These are phyloP conservation scores for Ceratobasidium sp. DNA, from an alignment of 1,284 basidiomycete species.

Conservation along the genomic window DNA sequence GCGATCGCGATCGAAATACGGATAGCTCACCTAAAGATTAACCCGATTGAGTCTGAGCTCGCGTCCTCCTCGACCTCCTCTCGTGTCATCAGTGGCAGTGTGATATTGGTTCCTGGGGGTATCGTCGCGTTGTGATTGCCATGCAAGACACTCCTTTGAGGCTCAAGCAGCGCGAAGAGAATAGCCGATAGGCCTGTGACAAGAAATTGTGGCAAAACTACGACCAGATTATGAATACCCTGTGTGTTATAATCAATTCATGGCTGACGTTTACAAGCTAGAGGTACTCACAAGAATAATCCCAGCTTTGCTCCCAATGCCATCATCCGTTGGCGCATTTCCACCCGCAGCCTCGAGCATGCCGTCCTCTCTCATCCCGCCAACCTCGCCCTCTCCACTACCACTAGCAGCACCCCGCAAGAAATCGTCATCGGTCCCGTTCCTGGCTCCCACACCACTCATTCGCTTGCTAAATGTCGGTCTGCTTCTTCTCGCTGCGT, in stretches of 20 bases:
- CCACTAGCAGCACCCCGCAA: not conserved
- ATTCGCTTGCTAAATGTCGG: conserved; percentile 28
- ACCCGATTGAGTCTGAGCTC: conserved; percentile 70
- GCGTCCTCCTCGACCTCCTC: conserved; percentile 41
- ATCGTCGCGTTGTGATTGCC: conserved; percentile 45
- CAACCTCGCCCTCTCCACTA: conserved; percentile 4
- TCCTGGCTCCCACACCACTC: conserved; percentile 29
- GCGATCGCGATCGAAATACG: conserved; percentile 4
- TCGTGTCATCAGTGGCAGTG: conserved; percentile 27
- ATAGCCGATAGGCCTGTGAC: conserved; percentile 56
- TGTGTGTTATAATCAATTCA: conserved; percentile 47
- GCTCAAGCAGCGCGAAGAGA: conserved; percentile 67
- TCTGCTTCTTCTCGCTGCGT: conserved; percentile 12
- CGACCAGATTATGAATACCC: conserved; percentile 92
- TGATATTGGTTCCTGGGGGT: conserved; percentile 36
- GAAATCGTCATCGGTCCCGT: conserved; percentile 33
- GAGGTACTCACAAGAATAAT: conserved; percentile 74
- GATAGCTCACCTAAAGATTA: conserved; percentile 72
- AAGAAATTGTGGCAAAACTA: conserved; percentile 71
- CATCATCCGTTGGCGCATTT: conserved; percentile 42
- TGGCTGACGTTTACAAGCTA: conserved; percentile 8
- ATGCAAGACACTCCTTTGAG: conserved; percentile 57
- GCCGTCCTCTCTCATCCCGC: conserved; percentile 13
- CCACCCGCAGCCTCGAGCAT: conserved; percentile 32
- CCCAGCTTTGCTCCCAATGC: conserved; percentile 82